Evolutionary conservation across 129 eudicot genomes (phyloP).

Genomic region (Dittrichia graveolens): DNA sequence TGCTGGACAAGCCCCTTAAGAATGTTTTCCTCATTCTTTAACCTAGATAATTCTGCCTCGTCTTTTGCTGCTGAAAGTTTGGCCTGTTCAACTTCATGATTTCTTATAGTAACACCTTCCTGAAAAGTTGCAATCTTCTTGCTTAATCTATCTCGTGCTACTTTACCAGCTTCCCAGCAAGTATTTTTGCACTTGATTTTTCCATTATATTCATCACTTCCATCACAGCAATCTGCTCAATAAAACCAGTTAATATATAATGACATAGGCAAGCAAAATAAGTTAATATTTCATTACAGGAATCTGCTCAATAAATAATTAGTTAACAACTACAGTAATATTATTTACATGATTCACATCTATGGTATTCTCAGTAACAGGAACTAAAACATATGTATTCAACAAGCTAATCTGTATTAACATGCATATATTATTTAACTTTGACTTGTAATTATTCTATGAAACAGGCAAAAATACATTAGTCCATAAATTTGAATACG

Average conservation of each 20-base stretch:
- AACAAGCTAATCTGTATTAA: conserved; percentile 5
- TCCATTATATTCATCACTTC: conserved; percentile 97
- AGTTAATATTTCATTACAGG: neutral
- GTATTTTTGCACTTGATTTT: conserved; percentile 73
- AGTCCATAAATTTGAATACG: neutral
- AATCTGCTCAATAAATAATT: neutral
- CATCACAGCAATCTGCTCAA: conserved; percentile 93
- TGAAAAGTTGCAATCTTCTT: conserved; percentile 79
- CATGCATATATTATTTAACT: conserved; percentile 9
- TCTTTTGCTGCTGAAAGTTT: conserved; percentile 65
- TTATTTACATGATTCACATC: neutral
- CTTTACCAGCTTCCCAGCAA: conserved; percentile 99
- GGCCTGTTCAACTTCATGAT: conserved; percentile 71
- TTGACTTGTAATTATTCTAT: conserved; percentile 4
- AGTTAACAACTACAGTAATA: conserved; percentile 6
- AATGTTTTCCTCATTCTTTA: conserved; percentile 77
- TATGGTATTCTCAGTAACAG: conserved; percentile 6
- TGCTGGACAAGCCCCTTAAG: conserved; percentile 85
- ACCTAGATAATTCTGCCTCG: conserved; percentile 80
- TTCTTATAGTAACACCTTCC: conserved; percentile 71
- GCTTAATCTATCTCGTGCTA: conserved; percentile 77
- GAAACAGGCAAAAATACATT: conserved; percentile 9
- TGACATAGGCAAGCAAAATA: conserved; percentile 26
- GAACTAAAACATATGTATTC: conserved; percentile 15
- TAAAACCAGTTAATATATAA: conserved; percentile 26